A percentile compares a stretch with the other conserved stretches of the same genome.
phyloP scores from a whole-genome alignment of 176 grass and related monocot species.

The bread wheat (Triticum aestivum) region IWGSC_CS_RefSeq_v2.1 NC_057811.1:23360787-23361286 shows the following conservation, averaged over 20 bases:
- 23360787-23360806: conserved; percentile 43
- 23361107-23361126: conserved; percentile 21
- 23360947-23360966: conserved; percentile 10
- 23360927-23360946: conserved; percentile 72
- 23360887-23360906: conserved; percentile 24
- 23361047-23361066: conserved; percentile 6
- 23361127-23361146: conserved; percentile 62
- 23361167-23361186: conserved; percentile 26
- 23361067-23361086: not conserved
- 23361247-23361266: conserved; percentile 53
- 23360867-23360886: conserved; percentile 35
- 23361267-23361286: conserved; percentile 27
- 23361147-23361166: conserved; percentile 38
- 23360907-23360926: conserved; percentile 62
- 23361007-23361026: conserved; percentile 4
- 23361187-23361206: conserved; percentile 29
- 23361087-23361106: conserved; percentile 2
- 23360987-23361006: not conserved
- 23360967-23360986: conserved; percentile 5
- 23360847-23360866: conserved; percentile 19
- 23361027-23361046: not conserved
- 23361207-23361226: conserved; percentile 45
- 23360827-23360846: conserved; percentile 46
- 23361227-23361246: conserved; percentile 52
- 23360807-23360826: conserved; percentile 60